These are phyloP conservation scores for Aphanomyces astaci DNA, from an alignment of 352 stramenopile genomes.

Conservation along the genomic window DNA sequence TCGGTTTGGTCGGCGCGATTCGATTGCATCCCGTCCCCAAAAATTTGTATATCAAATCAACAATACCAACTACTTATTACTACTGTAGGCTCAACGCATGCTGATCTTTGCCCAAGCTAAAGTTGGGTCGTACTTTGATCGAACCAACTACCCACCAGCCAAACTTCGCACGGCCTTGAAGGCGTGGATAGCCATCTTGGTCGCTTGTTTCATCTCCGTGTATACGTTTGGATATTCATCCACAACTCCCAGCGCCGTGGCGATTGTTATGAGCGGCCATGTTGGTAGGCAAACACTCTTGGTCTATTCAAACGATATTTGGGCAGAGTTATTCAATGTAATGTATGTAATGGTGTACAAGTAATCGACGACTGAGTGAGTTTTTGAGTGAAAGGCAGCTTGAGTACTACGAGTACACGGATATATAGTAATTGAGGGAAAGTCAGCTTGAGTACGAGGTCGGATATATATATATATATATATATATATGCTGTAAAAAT, in stretches of 20 bases:
- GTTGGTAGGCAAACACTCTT: slow-evolving; percentile 32
- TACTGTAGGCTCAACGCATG: slow-evolving; percentile 32
- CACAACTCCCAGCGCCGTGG: slow-evolving; percentile 48
- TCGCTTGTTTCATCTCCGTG: slow-evolving; percentile 55
- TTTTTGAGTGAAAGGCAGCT: too few species aligned
- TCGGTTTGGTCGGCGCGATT: too few species aligned
- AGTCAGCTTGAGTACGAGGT: too few species aligned
- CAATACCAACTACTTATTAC: background rate
- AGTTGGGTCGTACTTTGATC: slow-evolving; percentile 41
- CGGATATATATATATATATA: too few species aligned
- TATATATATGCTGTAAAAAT: too few species aligned
- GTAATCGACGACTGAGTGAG: too few species aligned
- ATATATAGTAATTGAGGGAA: too few species aligned
- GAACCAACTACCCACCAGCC: slow-evolving; percentile 36
- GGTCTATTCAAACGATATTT: background rate
- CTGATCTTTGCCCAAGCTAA: slow-evolving; percentile 43
- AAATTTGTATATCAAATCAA: too few species aligned
- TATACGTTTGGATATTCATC: slow-evolving; percentile 71
- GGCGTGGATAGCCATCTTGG: slow-evolving; percentile 50
- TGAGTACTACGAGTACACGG: too few species aligned
- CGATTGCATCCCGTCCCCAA: too few species aligned
- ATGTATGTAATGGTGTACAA: background rate
- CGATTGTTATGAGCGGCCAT: slow-evolving; percentile 74
- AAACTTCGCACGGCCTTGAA: slow-evolving; percentile 44
- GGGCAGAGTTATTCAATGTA: too few species aligned